A percentile compares a stretch with the other conserved stretches of the same genome.
Evolutionary conservation across 2,329 filamentous ascomycete species (phyloP).

Genomic region (Neofusicoccum ribis): DNA sequence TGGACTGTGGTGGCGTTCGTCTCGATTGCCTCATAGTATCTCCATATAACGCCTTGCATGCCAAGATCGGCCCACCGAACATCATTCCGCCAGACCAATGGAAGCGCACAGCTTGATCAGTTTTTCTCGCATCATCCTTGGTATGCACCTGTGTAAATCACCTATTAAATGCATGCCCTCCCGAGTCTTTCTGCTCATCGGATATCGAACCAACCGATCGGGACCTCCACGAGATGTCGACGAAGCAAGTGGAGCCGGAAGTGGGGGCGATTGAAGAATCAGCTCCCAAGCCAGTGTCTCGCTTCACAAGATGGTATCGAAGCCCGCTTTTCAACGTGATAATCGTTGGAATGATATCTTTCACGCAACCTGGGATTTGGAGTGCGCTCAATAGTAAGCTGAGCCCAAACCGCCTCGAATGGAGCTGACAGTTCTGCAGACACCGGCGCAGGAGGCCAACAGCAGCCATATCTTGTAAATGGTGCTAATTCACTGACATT

Average conservation of each 20-base stretch:
- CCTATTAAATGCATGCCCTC: not conserved
- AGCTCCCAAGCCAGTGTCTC: not conserved
- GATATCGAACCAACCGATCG: not conserved
- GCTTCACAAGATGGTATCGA: constrained; percentile 34
- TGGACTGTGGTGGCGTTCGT: not conserved
- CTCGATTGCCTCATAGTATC: not conserved
- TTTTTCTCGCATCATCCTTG: not conserved
- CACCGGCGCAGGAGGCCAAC: constrained; percentile 4
- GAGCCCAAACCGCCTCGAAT: not conserved
- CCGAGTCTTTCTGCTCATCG: not conserved
- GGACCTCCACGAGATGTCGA: not conserved
- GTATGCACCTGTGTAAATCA: not conserved
- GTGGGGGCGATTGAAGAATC: not conserved
- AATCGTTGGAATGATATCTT: constrained; percentile 47
- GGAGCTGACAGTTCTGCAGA: not conserved
- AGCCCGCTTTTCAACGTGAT: constrained; percentile 51
- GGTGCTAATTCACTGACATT: constrained; percentile 10
- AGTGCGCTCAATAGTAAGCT: constrained; percentile 41
- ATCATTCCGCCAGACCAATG: not conserved
- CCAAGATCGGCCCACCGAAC: not conserved
- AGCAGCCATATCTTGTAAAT: constrained; percentile 2
- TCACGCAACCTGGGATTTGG: constrained; percentile 53
- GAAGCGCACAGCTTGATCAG: not conserved
- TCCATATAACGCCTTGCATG: not conserved
- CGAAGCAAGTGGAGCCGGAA: constrained; percentile 2